These are phyloP conservation scores for Wickerhamomyces alni DNA, from an alignment of 805 yeast species.

Conservation along the genomic window DNA sequence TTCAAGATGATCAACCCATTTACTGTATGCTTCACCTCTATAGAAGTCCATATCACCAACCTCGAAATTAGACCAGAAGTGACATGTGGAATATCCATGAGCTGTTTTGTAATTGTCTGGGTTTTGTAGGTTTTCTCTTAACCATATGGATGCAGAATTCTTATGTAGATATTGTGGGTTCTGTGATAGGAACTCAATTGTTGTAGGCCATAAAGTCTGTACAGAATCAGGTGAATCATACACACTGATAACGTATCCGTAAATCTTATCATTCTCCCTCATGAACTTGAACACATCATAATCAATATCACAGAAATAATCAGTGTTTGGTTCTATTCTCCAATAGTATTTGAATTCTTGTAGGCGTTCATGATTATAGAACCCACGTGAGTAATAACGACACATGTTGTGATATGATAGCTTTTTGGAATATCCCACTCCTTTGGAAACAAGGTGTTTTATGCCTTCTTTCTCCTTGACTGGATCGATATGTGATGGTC, in stretches of 20 bases:
- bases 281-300: conserved; percentile 76
- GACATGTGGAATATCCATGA: conserved; percentile 56
- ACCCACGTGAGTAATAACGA: conserved; percentile 62
- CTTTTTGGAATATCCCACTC: conserved; percentile 54
- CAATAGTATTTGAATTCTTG: conserved; percentile 64
- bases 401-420: conserved; percentile 81
- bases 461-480: conserved; percentile 36
- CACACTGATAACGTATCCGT: conserved; percentile 66
- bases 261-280: conserved; percentile 59
- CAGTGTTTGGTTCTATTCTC: conserved; percentile 75
- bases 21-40: conserved; percentile 58
- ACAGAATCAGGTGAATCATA: conserved; percentile 69
- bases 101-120: conserved; percentile 39
- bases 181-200: conserved; percentile 48
- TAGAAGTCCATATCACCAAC: conserved; percentile 80
- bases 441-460: conserved; percentile 31
- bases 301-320: conserved; percentile 60
- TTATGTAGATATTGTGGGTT: conserved; percentile 54
- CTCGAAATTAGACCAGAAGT: conserved; percentile 89
- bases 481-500: conserved; percentile 51
- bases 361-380: conserved; percentile 59
- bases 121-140: conserved; percentile 50
- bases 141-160: conserved; percentile 58
- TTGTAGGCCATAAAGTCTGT: conserved; percentile 60
- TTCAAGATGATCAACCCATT: conserved; percentile 62